A percentile compares a stretch with the other conserved stretches of the same genome.
Conservation (phyloP, 768 basidiomycete genomes). For the Podaxis rugospora region DNA sequence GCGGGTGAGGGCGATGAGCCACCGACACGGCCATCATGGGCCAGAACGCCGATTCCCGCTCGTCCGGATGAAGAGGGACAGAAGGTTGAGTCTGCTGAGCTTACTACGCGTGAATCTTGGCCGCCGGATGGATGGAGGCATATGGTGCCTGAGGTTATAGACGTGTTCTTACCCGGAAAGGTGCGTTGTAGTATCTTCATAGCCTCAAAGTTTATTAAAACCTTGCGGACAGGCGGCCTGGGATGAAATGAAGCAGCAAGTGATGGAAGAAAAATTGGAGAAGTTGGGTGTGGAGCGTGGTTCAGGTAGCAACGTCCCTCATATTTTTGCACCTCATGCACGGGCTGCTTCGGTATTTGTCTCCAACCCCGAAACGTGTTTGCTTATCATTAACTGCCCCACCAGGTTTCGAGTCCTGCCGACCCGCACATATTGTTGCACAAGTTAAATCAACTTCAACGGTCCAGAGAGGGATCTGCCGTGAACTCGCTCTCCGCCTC, state of each 20-base stretch:
- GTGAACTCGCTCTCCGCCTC: conserved; percentile 56
- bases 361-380: conserved; percentile 21
- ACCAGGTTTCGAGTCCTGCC: conserved; percentile 85
- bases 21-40: conserved; percentile 50
- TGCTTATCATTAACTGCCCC: conserved; percentile 1
- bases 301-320: conserved; percentile 46
- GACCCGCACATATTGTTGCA: conserved; percentile 79
- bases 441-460: conserved; percentile 82
- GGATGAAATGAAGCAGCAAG: conserved; percentile 65
- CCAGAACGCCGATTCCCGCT: conserved; percentile 49
- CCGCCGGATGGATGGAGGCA: conserved; percentile 62
- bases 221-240: conserved; percentile 52
- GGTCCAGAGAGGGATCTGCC: conserved; percentile 53
- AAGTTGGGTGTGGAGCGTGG: conserved; percentile 75
- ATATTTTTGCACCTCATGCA: conserved; percentile 72
- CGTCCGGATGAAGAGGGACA: conserved; percentile 15
- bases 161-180: conserved; percentile 82
- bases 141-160: conserved; percentile 60
- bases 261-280: conserved; percentile 79
- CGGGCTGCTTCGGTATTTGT: conserved; percentile 77
- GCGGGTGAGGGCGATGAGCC: conserved; percentile 33
- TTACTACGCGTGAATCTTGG: conserved; percentile 48
- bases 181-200: conserved; percentile 29
- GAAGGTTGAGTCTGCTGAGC: conserved; percentile 23
- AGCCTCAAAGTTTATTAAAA: conserved; percentile 11